phyloP scores from a whole-genome alignment of 305 asterid species.

The Solanum aculeatissimum region DNA sequence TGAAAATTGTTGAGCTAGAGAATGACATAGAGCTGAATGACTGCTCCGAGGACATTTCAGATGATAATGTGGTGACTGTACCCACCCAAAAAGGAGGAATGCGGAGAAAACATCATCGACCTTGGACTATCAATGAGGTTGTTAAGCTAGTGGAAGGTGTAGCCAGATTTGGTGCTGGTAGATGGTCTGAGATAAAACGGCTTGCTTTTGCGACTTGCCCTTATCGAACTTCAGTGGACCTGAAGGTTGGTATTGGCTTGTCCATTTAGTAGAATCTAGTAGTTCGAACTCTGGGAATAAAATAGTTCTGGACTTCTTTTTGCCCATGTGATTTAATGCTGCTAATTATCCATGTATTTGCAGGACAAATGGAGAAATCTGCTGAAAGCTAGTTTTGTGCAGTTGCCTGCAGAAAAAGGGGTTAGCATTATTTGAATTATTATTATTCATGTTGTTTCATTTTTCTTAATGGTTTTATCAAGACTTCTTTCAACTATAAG shows the following conservation, averaged over 20 bases:
- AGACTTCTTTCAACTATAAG: neutral
- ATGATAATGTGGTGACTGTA: slow-evolving; percentile 39
- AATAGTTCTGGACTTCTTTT: neutral
- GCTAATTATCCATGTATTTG: slow-evolving; percentile 3
- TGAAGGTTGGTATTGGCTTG: slow-evolving; percentile 45
- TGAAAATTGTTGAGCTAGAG: slow-evolving; percentile 26
- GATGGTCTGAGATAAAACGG: slow-evolving; percentile 93
- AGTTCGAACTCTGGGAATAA: neutral
- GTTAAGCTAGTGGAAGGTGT: slow-evolving; percentile 94
- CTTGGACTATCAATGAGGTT: slow-evolving; percentile 90
- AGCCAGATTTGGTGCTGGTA: slow-evolving; percentile 79
- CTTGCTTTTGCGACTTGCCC: slow-evolving; percentile 73
- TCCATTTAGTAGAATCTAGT: neutral
- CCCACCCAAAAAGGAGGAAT: slow-evolving; percentile 56
- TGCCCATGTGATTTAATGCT: neutral
- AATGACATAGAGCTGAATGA: slow-evolving; percentile 35
- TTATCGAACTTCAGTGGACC: slow-evolving; percentile 93
- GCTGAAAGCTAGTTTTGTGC: slow-evolving; percentile 73
- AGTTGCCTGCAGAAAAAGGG: slow-evolving; percentile 59
- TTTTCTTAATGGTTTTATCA: neutral
- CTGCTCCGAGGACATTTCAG: slow-evolving; percentile 37
- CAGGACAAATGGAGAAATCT: slow-evolving; percentile 99
- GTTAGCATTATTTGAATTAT: slow-evolving; percentile 36
- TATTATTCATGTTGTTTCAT: neutral
- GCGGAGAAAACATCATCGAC: slow-evolving; percentile 97